phyloP scores from a whole-genome alignment of 1,284 basidiomycete species.

The Ceratobasidium sp. region DNA sequence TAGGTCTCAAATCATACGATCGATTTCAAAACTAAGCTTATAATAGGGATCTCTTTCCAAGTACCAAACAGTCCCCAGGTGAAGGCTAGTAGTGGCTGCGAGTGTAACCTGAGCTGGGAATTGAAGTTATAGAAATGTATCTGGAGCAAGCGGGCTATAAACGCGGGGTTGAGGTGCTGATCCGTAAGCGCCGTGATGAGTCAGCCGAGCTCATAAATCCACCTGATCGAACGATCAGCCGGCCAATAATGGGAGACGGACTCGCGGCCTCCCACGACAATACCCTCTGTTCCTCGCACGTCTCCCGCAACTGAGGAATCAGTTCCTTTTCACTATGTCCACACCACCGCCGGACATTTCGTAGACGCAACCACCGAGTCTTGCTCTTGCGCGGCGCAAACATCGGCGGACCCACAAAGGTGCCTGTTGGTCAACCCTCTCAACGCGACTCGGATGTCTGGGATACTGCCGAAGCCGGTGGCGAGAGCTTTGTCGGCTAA shows the following conservation, averaged over 20 bases:
- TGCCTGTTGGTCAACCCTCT: conserved; percentile 78
- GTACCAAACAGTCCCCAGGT: conserved; percentile 86
- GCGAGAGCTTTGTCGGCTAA: conserved; percentile 77
- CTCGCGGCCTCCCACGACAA: conserved; percentile 52
- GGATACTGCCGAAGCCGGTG: conserved; percentile 84
- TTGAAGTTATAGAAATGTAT: conserved; percentile 66
- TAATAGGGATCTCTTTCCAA: conserved; percentile 86
- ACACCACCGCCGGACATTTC: conserved; percentile 77
- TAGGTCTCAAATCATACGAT: conserved; percentile 73
- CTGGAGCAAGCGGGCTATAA: background rate
- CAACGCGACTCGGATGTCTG: conserved; percentile 85
- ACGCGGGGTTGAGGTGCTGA: background rate
- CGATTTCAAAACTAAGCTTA: conserved; percentile 88
- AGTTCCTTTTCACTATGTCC: conserved; percentile 68
- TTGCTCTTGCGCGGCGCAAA: conserved; percentile 93
- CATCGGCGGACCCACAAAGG: conserved; percentile 85
- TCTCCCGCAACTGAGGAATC: conserved; percentile 76
- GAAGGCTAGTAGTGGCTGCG: conserved; percentile 81
- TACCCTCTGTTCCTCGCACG: conserved; percentile 70
- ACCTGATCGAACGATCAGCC: conserved; percentile 27
- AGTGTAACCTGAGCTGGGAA: conserved; percentile 93
- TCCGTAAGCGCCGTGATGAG: conserved; percentile 9
- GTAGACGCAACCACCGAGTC: conserved; percentile 84
- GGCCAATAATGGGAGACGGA: background rate
- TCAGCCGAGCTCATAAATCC: conserved; percentile 40